Evolutionary conservation across 73 alveolate species (phyloP).

Genomic region (Paramecium bursaria): DNA sequence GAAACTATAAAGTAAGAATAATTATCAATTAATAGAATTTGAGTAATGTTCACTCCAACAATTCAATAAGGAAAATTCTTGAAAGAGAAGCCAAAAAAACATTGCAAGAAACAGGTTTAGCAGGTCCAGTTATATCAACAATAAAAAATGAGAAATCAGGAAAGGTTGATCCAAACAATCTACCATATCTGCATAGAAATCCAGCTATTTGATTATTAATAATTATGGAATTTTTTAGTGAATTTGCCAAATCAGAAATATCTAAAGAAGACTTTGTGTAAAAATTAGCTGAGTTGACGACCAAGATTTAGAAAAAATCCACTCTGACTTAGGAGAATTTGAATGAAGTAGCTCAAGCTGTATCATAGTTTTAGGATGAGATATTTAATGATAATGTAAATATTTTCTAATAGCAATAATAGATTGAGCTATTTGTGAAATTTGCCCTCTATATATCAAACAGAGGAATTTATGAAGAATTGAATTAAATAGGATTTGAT

Average conservation of each 20-base stretch:
- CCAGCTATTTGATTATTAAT: conserved; percentile 87
- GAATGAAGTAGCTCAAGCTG: neutral
- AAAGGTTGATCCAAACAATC: conserved; percentile 73
- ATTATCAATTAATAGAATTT: conserved; percentile 27
- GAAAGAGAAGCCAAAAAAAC: conserved; percentile 85
- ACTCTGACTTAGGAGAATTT: conserved; percentile 18
- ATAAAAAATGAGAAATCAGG: conserved; percentile 52
- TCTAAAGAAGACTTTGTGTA: conserved; percentile 22
- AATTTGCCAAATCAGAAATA: conserved; percentile 18
- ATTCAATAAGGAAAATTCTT: conserved; percentile 80
- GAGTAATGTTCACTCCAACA: conserved; percentile 76
- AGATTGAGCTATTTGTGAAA: conserved; percentile 33
- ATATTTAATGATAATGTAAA: neutral
- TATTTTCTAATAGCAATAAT: neutral
- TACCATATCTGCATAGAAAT: conserved; percentile 91
- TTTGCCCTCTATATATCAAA: conserved; percentile 36
- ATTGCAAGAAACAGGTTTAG: conserved; percentile 61
- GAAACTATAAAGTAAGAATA: conserved; percentile 68
- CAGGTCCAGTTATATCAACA: conserved; percentile 82
- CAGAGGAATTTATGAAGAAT: conserved; percentile 35
- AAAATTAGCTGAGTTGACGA: conserved; percentile 3
- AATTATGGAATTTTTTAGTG: conserved; percentile 28
- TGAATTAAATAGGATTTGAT: conserved; percentile 17
- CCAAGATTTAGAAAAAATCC: conserved; percentile 39
- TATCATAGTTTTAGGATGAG: neutral